A percentile compares a stretch with the other conserved stretches of the same genome.
Conservation (phyloP, 1,284 basidiomycete genomes). For the Tranzscheliella williamsii region DNA sequence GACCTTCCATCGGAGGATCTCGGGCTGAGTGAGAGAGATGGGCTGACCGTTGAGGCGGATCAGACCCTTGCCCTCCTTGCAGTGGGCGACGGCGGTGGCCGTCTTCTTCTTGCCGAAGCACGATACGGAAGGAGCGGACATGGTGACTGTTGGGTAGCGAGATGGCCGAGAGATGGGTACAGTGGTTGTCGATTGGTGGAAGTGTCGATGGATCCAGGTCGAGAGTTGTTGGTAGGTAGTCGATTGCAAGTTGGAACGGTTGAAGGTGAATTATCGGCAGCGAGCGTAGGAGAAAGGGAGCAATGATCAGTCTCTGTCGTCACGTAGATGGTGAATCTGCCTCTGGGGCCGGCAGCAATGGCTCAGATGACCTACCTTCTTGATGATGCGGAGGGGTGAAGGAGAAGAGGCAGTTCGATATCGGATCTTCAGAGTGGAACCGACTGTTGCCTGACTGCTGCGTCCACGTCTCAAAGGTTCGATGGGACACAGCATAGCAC, state of each 20-base stretch:
- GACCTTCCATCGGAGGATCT: slow-evolving; percentile 95
- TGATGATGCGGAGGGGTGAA: slow-evolving; percentile 45
- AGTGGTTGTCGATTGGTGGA: background rate
- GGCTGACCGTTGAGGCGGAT: slow-evolving; percentile 97
- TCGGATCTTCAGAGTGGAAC: too few relatives aligned
- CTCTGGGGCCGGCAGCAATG: too few relatives aligned
- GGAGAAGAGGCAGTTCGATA: slow-evolving; percentile 16
- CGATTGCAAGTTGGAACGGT: too few relatives aligned
- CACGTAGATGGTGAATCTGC: too few relatives aligned
- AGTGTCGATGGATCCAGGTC: too few relatives aligned
- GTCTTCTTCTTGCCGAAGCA: slow-evolving; percentile 64
- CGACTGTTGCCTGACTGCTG: too few relatives aligned
- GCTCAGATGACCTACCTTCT: slow-evolving; percentile 34
- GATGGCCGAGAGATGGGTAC: background rate
- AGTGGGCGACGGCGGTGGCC: slow-evolving; percentile 57
- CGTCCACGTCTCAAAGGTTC: too few relatives aligned
- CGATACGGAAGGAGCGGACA: slow-evolving; percentile 59
- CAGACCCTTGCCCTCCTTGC: slow-evolving; percentile 86
- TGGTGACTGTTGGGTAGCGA: slow-evolving; percentile 34
- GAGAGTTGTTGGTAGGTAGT: too few relatives aligned
- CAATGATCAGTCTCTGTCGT: too few relatives aligned
- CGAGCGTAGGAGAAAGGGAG: too few relatives aligned
- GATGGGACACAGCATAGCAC: too few relatives aligned
- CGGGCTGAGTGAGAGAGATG: slow-evolving; percentile 84
- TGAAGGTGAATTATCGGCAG: too few relatives aligned